A percentile compares a stretch with the other conserved stretches of the same genome.
phyloP scores from a whole-genome alignment of 768 basidiomycete species.

The Cyclocybe aegerita region DNA sequence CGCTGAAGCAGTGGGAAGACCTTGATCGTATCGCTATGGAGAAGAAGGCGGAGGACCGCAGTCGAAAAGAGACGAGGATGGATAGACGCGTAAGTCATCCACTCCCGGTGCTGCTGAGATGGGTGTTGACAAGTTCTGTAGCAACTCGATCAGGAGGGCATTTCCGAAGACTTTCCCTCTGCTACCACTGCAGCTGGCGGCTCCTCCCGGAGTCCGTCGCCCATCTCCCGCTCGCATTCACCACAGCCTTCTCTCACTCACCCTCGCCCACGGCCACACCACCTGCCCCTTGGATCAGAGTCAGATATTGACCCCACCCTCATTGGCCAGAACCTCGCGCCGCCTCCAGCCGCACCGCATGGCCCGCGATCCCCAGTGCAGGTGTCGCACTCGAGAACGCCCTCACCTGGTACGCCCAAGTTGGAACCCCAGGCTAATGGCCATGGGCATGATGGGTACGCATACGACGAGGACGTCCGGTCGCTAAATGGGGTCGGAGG shows the following conservation, averaged over 20 bases:
- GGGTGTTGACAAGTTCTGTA: slow-evolving; percentile 25
- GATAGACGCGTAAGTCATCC: slow-evolving; percentile 56
- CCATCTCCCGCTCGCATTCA: slow-evolving; percentile 35
- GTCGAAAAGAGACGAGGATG: slow-evolving; percentile 65
- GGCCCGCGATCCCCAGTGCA: slow-evolving; percentile 69
- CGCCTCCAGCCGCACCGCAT: slow-evolving; percentile 67
- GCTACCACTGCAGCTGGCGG: slow-evolving; percentile 21
- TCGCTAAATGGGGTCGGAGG: slow-evolving; percentile 12
- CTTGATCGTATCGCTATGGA: slow-evolving; percentile 67
- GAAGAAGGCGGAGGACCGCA: slow-evolving; percentile 65
- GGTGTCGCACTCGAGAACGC: slow-evolving; percentile 56
- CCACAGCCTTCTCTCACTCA: slow-evolving; percentile 21
- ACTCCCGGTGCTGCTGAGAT: slow-evolving; percentile 1
- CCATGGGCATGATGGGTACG: slow-evolving; percentile 1
- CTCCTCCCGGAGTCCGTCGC: slow-evolving; percentile 43
- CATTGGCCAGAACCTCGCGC: slow-evolving; percentile 39
- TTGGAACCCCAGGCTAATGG: slow-evolving; percentile 10
- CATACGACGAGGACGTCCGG: slow-evolving; percentile 9
- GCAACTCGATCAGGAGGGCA: slow-evolving; percentile 35
- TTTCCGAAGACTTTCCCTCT: slow-evolving; percentile 17
- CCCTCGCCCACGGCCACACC: slow-evolving; percentile 18
- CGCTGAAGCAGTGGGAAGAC: slow-evolving; percentile 76
- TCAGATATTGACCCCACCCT: slow-evolving; percentile 5
- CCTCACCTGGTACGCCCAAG: slow-evolving; percentile 58
- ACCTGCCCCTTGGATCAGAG: slow-evolving; percentile 4